A percentile compares a stretch with the other conserved stretches of the same genome.
phyloP scores from a whole-genome alignment of 345 rosid species.

The Corymbia maculata region DNA sequence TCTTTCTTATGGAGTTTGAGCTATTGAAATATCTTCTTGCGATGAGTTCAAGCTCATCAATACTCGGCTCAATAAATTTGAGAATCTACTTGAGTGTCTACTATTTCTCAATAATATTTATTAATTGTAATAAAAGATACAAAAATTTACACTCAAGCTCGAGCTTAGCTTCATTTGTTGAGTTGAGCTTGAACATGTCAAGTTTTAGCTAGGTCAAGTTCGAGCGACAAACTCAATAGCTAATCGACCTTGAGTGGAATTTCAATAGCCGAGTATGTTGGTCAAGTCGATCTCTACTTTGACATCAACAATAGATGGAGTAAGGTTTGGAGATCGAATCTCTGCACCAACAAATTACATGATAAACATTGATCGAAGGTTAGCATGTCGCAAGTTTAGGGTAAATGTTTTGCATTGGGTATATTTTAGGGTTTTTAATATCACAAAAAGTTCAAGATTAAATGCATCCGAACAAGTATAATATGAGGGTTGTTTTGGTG shows the following conservation, averaged over 20 bases:
- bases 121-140: neutral
- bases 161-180: neutral
- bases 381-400: too few species aligned
- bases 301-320: accelerated
- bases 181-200: neutral
- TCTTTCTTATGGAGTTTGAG: neutral
- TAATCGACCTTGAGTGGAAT: neutral
- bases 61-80: neutral
- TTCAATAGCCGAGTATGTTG: neutral
- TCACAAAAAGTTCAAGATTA: neutral
- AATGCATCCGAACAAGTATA: neutral
- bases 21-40: neutral
- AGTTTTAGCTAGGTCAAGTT: neutral
- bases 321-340: neutral
- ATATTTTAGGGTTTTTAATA: too few species aligned
- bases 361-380: too few species aligned
- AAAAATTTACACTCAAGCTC: neutral
- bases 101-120: neutral
- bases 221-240: accelerated
- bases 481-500: neutral
- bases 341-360: accelerated
- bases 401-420: accelerated
- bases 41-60: accelerated
- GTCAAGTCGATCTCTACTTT: accelerated
- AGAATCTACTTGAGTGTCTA: neutral